phyloP scores from a whole-genome alignment of 73 alveolate species.

The Effrenium voratum region DNA sequence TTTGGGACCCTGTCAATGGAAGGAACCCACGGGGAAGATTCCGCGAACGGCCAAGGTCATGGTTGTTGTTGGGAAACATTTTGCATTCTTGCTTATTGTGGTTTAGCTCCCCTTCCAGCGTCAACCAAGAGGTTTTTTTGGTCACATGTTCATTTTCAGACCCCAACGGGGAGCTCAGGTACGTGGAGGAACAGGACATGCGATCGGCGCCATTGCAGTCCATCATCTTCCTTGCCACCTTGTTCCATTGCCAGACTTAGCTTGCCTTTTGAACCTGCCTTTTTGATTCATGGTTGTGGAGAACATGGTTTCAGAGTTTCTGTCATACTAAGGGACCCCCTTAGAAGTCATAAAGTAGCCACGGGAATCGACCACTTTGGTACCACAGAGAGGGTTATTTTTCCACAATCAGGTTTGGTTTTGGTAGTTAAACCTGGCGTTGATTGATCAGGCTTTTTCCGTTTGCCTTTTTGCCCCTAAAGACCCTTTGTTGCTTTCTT shows the following conservation, averaged over 20 bases:
- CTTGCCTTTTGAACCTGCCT: no score
- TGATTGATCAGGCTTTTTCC: no score
- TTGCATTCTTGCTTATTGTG: neutral
- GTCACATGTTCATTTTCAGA: neutral
- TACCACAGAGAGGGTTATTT: no score
- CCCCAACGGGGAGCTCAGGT: neutral
- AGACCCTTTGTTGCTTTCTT: no score
- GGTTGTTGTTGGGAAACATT: neutral
- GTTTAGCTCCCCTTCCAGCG: no score
- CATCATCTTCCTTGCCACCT: neutral
- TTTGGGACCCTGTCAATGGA: neutral
- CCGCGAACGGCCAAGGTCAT: neutral
- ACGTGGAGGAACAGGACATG: slow-evolving; percentile 7
- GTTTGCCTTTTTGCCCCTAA: no score
- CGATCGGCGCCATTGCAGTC: slow-evolving; percentile 16
- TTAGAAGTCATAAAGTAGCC: neutral
- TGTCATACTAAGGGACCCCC: neutral
- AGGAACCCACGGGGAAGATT: neutral
- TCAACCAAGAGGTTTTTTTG: neutral
- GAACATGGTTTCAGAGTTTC: neutral
- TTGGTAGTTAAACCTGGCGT: no score
- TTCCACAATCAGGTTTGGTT: no score
- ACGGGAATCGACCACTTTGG: neutral
- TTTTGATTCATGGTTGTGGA: neutral
- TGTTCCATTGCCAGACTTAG: neutral